Base-by-base conservation (phyloP, 768 basidiomycete genomes). In the Antrodiella citrinella region DNA sequence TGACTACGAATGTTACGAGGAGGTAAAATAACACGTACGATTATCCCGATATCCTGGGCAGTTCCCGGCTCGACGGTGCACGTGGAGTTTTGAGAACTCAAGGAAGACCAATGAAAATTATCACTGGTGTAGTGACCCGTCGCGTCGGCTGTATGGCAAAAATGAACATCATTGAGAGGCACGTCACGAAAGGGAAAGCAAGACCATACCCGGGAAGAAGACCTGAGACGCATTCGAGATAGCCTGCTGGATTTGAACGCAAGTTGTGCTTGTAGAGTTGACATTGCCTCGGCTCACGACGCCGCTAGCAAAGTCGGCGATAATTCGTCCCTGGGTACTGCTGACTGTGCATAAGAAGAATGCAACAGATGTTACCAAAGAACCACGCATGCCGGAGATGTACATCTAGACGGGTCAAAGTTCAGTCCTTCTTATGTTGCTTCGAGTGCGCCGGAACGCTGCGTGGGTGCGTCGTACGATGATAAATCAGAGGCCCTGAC, bases 21-120 rank as follows among this genome's bases (percentile, higher is more conserved):
- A 21, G 49, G 25, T n/a, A n/a, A 25, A 11, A 25, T 7, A 24
- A 15, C 35, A 57, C 69, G 19, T 54, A 82, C 82, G 13, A 78
- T 77, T 0, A 55, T 62, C 0, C 65, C 70, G 24, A 84, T 62
- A 49, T 85, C 82, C 4, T 69, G 66, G 0, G 73, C 64, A 0
- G 70, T 77, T 9, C 75, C 77, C 2, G 81, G 81, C 54, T 82
- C 77, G 7, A 84, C 80, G 9, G 74, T 73, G 54, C 79, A 82
- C 3, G 65, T 59, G 0, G 80, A 60, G 0, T 44, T 1, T 53
- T 78, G 70, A 0, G 67, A 58, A 54, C 76, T 80, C 3, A 78
- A 78, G 20, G 62, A 61, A 0, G 76, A 72, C 76, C 75, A 82
- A 51, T 82, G 78, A 1, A 54, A 45, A 19, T 77, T 69, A 51